These are phyloP conservation scores for Bimuria novae-zelandiae DNA, from an alignment of 2,329 filamentous ascomycete species.

Conservation along the genomic window DNA sequence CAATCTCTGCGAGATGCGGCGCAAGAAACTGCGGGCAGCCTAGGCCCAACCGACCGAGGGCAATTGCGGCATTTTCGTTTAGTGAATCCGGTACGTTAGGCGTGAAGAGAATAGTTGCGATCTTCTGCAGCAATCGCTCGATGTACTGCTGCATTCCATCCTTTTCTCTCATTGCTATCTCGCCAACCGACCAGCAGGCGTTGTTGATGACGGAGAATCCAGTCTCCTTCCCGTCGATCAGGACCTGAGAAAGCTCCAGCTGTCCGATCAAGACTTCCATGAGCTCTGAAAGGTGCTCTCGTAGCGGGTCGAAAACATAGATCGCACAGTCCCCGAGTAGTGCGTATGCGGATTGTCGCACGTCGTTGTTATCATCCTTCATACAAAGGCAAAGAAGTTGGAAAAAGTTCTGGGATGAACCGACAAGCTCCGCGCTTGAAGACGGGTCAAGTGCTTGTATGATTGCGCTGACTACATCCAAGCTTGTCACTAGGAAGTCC, in stretches of 20 bases:
- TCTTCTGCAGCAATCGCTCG: constrained; percentile 74
- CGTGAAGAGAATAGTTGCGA: constrained; percentile 83
- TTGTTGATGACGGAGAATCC: constrained; percentile 96
- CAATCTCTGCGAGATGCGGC: constrained; percentile 78
- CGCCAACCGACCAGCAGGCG: constrained; percentile 94
- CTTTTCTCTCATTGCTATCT: constrained; percentile 82
- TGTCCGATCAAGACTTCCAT: constrained; percentile 84
- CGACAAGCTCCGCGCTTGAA: constrained; percentile 77
- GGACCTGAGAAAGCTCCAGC: constrained; percentile 72
- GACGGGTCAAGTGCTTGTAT: constrained; percentile 81
- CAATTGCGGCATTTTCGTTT: constrained; percentile 92
- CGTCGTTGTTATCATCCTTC: constrained; percentile 88
- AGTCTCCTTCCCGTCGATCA: constrained; percentile 78
- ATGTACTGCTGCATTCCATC: constrained; percentile 76
- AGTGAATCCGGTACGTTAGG: constrained; percentile 84
- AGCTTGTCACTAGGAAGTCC: constrained; percentile 93
- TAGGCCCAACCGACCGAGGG: constrained; percentile 83
- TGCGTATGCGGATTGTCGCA: constrained; percentile 94
- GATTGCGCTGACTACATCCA: constrained; percentile 90
- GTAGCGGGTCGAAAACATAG: constrained; percentile 83
- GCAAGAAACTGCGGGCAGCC: constrained; percentile 77
- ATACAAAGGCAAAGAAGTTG: constrained; percentile 90
- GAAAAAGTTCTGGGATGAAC: constrained; percentile 80
- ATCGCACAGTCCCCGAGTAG: constrained; percentile 93
- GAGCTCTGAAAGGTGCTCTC: constrained; percentile 72